phyloP scores from a whole-genome alignment of 2,329 filamentous ascomycete species.

The Pseudohalonectria lignicola region DNA sequence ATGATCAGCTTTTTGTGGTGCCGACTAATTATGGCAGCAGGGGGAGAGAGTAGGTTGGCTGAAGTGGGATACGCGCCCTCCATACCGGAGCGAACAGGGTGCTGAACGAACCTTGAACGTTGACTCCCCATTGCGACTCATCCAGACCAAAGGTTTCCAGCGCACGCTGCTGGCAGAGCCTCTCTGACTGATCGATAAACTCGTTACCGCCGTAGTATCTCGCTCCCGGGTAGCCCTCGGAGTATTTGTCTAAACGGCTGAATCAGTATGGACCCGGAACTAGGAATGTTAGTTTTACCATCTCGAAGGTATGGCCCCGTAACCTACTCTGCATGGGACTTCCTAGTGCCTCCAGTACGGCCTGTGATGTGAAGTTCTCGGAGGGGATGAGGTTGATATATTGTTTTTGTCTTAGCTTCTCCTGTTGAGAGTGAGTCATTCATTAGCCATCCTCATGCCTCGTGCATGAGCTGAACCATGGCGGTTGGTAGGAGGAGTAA shows the following conservation, averaged over 20 bases:
- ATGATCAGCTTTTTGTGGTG: too few relatives aligned
- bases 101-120: conserved; percentile 79
- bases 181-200: conserved; percentile 85
- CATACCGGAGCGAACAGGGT: too few relatives aligned
- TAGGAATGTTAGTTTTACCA: too few relatives aligned
- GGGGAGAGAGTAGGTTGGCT: too few relatives aligned
- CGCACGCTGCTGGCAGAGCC: conserved; percentile 81
- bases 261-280: neutral
- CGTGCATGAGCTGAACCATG: too few relatives aligned
- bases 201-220: conserved; percentile 96
- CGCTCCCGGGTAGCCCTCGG: conserved; percentile 92
- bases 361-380: conserved; percentile 91
- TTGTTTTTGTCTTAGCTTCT: conserved; percentile 93
- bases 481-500: too few relatives aligned
- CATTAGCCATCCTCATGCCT: neutral
- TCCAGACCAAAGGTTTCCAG: conserved; percentile 79
- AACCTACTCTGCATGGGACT: conserved; percentile 85
- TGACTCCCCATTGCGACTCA: conserved; percentile 87
- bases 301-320: neutral
- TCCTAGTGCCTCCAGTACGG: conserved; percentile 80
- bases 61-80: too few relatives aligned
- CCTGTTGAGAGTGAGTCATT: conserved; percentile 50
- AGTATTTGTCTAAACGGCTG: conserved; percentile 79
- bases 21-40: too few relatives aligned
- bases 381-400: conserved; percentile 97